Evolutionary conservation across 2,329 filamentous ascomycete genomes (phyloP).

Genomic region (Paramyrothecium roridum): DNA sequence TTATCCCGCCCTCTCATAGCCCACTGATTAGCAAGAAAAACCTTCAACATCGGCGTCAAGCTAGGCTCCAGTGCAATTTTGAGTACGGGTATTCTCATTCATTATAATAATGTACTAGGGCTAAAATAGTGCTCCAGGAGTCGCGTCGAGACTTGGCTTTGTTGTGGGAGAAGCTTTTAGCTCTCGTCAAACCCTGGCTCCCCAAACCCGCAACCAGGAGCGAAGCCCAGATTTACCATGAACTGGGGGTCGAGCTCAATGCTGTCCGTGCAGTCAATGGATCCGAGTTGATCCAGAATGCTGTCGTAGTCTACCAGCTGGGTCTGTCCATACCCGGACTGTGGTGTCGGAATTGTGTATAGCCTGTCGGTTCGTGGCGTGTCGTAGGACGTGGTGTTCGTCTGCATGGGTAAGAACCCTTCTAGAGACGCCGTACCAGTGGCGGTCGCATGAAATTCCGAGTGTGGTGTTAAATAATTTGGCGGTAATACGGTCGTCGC

Average conservation of each 20-base stretch:
- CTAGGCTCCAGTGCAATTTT: no score
- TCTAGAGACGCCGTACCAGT: background rate
- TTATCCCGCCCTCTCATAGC: background rate
- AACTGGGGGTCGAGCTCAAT: slow-evolving; percentile 58
- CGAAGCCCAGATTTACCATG: slow-evolving; percentile 65
- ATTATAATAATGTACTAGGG: background rate
- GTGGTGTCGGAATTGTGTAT: slow-evolving; percentile 13
- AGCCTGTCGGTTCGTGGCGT: slow-evolving; percentile 13
- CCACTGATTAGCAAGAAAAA: no score
- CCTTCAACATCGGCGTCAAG: no score
- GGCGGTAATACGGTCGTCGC: background rate
- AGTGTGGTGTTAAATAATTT: background rate
- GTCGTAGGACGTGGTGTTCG: slow-evolving; percentile 18
- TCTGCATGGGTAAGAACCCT: slow-evolving; percentile 11
- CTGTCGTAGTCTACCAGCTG: slow-evolving; percentile 45
- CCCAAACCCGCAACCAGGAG: slow-evolving; percentile 56
- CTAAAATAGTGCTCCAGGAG: background rate
- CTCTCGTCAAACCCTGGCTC: slow-evolving; percentile 42
- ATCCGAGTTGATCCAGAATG: slow-evolving; percentile 48
- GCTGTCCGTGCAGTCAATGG: slow-evolving; percentile 45
- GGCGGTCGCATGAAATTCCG: background rate
- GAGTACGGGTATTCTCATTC: no score
- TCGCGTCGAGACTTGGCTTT: background rate
- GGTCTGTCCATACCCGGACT: slow-evolving; percentile 12
- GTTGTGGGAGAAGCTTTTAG: background rate